Evolutionary conservation across 1,284 basidiomycete species (phyloP).

Genomic region (Moesziomyces aphidis): DNA sequence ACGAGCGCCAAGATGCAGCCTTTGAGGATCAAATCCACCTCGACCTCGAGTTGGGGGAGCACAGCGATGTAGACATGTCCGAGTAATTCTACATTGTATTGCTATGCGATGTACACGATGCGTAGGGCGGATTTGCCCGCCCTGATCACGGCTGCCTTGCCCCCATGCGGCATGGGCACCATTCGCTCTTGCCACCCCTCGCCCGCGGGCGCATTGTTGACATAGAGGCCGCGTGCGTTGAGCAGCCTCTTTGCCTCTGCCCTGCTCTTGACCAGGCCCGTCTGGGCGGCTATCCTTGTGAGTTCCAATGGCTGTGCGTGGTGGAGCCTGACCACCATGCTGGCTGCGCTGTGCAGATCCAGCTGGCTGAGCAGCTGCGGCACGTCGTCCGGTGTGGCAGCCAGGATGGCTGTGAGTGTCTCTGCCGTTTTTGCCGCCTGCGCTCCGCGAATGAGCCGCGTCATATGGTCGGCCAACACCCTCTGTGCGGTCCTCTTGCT

Average conservation of each 20-base stretch:
- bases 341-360: background rate
- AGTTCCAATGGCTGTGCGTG: background rate
- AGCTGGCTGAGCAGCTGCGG: constrained; percentile 5
- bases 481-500: constrained; percentile 79
- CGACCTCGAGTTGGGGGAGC: background rate
- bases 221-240: constrained; percentile 23
- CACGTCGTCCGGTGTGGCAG: background rate
- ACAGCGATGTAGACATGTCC: constrained; percentile 19
- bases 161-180: background rate
- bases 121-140: constrained; percentile 21
- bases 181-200: constrained; percentile 3
- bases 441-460: constrained; percentile 74
- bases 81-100: background rate
- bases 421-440: constrained; percentile 72
- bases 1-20: constrained; percentile 7
- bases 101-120: constrained; percentile 1
- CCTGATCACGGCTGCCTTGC: constrained; percentile 13
- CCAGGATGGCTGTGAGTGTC: constrained; percentile 3
- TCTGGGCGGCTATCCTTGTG: background rate
- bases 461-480: constrained; percentile 86
- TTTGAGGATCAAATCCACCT: constrained; percentile 22
- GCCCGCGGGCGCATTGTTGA: constrained; percentile 21
- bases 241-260: constrained; percentile 35
- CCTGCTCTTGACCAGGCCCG: constrained; percentile 20
- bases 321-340: constrained; percentile 4